These are phyloP conservation scores for Boechera retrofracta DNA, from an alignment of 345 rosid species.

Conservation along the genomic window DNA sequence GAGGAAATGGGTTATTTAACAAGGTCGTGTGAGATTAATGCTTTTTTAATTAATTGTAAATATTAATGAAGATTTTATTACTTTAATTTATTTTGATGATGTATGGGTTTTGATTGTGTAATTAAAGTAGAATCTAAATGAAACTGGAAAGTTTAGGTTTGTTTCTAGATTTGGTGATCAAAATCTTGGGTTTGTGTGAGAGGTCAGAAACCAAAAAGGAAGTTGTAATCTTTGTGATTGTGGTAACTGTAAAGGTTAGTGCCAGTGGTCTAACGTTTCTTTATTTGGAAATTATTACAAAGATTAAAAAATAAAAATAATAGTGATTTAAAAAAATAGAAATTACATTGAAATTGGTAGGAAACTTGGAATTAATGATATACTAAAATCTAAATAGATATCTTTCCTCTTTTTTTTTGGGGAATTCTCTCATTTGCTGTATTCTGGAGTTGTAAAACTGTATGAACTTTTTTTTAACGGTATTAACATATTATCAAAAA, in stretches of 20 bases:
- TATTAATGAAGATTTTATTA: slow-evolving; percentile 24
- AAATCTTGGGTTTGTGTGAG: slow-evolving; percentile 23
- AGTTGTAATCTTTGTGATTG: slow-evolving; percentile 29
- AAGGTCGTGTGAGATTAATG: slow-evolving; percentile 1
- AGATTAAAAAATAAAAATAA: not conserved
- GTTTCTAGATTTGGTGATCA: slow-evolving; percentile 28
- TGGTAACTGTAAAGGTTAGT: slow-evolving; percentile 31
- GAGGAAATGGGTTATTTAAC: slow-evolving; percentile 22
- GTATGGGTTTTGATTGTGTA: not conserved
- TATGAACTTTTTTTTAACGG: too few species aligned
- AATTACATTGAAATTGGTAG: not conserved
- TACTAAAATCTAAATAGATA: too few species aligned
- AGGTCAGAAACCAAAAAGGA: slow-evolving; percentile 23
- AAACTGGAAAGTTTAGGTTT: slow-evolving; percentile 37
- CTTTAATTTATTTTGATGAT: slow-evolving; percentile 12
- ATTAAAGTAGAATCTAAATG: slow-evolving; percentile 17
- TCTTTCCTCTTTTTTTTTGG: too few species aligned
- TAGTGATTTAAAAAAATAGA: too few species aligned
- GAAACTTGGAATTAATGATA: not conserved
- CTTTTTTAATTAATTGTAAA: not conserved
- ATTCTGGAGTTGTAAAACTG: too few species aligned
- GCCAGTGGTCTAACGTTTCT: slow-evolving; percentile 7
- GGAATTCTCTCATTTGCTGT: too few species aligned
- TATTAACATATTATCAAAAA: too few species aligned
- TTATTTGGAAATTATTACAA: not conserved